Conservation (phyloP, 169 alveolate genomes). For the Plasmodium sp. region DNA sequence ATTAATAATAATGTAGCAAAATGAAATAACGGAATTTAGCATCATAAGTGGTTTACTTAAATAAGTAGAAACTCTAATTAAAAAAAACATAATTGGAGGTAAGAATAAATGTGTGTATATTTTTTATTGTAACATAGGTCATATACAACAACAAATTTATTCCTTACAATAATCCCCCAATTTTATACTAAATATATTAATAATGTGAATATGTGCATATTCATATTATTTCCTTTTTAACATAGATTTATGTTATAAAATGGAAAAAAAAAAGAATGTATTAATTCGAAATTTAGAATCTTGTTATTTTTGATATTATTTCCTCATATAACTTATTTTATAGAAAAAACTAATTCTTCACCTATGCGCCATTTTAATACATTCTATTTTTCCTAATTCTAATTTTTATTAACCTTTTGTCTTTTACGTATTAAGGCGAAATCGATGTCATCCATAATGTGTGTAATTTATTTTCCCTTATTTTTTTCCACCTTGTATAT, state of each 20-base stretch:
- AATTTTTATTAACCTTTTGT: background rate
- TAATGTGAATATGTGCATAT: background rate
- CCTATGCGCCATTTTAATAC: background rate
- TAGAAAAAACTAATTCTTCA: background rate
- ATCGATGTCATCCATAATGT: background rate
- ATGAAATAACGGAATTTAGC: too few relatives aligned
- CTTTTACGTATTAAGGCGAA: background rate
- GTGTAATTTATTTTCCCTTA: background rate
- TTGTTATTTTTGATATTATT: background rate
- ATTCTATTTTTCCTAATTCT: background rate
- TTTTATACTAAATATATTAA: background rate
- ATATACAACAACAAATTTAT: too few relatives aligned
- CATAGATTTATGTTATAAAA: background rate
- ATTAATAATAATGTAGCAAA: too few relatives aligned
- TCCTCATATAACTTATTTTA: background rate
- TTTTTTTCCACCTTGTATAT: background rate
- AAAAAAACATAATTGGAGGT: too few relatives aligned
- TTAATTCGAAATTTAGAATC: background rate
- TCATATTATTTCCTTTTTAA: background rate
- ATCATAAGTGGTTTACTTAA: too few relatives aligned
- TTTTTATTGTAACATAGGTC: too few relatives aligned
- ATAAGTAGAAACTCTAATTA: too few relatives aligned
- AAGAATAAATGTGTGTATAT: too few relatives aligned
- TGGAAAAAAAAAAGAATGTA: background rate
- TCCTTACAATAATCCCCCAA: too few relatives aligned